Percentiles rank a stretch among this genome's conserved stretches.
phyloP scores from a whole-genome alignment of 768 basidiomycete genomes.

The Dendrothele bispora region DNA sequence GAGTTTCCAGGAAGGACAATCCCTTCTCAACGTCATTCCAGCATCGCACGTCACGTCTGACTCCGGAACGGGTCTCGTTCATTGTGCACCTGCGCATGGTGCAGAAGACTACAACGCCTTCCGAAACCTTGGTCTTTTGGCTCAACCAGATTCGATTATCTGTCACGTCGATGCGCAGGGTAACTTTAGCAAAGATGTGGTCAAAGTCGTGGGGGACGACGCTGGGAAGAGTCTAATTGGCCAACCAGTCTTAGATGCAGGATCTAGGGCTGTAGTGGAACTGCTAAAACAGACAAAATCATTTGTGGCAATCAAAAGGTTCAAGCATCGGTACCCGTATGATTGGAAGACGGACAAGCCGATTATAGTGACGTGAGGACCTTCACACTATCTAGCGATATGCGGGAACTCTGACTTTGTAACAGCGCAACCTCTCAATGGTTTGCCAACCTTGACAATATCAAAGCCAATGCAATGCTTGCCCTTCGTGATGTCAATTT shows the following conservation, averaged over 20 bases:
- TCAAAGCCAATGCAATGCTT: constrained; percentile 74
- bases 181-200: constrained; percentile 60
- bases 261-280: constrained; percentile 63
- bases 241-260: constrained; percentile 71
- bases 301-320: constrained; percentile 65
- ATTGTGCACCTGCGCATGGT: constrained; percentile 94
- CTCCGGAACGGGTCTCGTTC: constrained; percentile 95
- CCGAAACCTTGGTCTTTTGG: constrained; percentile 52
- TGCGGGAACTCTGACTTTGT: background rate
- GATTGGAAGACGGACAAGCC: constrained; percentile 97
- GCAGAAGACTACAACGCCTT: constrained; percentile 87
- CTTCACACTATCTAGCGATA: background rate
- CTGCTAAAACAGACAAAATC: constrained; percentile 56
- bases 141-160: constrained; percentile 44
- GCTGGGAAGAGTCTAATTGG: constrained; percentile 53
- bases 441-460: constrained; percentile 89
- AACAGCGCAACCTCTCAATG: constrained; percentile 90
- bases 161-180: constrained; percentile 86
- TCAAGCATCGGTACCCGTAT: constrained; percentile 90
- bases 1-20: constrained; percentile 23
- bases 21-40: constrained; percentile 50
- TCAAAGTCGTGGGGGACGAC: constrained; percentile 54
- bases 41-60: constrained; percentile 79
- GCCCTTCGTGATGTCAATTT: constrained; percentile 74
- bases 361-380: constrained; percentile 79